These are phyloP conservation scores for Aspergillus affinis DNA, from an alignment of 495 filamentous ascomycete genomes.

Conservation along the genomic window DNA sequence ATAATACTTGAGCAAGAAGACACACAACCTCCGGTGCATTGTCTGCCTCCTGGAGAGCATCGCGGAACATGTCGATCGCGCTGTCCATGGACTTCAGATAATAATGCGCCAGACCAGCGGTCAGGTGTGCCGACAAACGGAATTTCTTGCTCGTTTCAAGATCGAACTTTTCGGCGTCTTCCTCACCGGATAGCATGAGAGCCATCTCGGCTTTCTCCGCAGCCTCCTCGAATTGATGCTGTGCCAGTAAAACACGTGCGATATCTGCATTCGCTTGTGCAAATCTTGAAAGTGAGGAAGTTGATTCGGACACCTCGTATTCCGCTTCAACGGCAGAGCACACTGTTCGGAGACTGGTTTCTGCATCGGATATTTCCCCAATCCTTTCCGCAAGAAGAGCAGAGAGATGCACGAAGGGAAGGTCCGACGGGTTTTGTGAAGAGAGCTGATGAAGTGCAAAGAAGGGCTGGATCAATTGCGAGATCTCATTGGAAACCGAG, in stretches of 20 bases:
- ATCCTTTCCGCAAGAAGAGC: conserved; percentile 80
- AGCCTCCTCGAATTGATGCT: conserved; percentile 60
- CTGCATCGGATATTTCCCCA: conserved; percentile 63
- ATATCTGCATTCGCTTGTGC: conserved; percentile 87
- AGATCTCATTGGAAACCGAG: conserved; percentile 57
- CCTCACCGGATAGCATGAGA: conserved; percentile 63
- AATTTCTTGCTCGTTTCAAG: conserved; percentile 59
- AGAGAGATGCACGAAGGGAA: conserved; percentile 72
- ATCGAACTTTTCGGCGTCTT: conserved; percentile 54
- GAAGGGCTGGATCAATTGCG: conserved; percentile 68
- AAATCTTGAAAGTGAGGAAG: conserved; percentile 67
- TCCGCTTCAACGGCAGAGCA: conserved; percentile 70
- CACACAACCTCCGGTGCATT: conserved; percentile 83
- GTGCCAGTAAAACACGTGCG: conserved; percentile 72
- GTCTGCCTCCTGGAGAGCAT: conserved; percentile 75
- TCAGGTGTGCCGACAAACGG: conserved; percentile 81
- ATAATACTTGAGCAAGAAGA: conserved; percentile 84
- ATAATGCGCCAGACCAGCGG: conserved; percentile 79
- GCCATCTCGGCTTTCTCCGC: conserved; percentile 71
- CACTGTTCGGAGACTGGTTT: conserved; percentile 59
- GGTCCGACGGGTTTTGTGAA: conserved; percentile 62
- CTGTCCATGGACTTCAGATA: conserved; percentile 59
- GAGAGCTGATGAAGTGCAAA: conserved; percentile 84
- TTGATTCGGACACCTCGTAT: conserved; percentile 80
- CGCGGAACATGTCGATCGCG: conserved; percentile 76